Evolutionary conservation across 371 early-diverging fungal genomes (phyloP).

Genomic region (Batkoa obscura): DNA sequence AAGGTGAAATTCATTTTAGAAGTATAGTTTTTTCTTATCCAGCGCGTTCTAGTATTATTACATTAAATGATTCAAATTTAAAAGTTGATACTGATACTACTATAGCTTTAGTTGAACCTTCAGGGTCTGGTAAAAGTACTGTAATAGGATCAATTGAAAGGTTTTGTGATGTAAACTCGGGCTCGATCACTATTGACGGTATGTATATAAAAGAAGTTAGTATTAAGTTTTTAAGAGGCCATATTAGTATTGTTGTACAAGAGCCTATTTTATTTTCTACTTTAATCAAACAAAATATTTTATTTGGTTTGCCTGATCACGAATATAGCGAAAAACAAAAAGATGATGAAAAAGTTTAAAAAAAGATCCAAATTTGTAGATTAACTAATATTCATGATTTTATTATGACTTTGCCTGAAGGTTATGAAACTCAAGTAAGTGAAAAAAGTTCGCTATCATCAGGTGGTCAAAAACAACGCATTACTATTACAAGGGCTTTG

Average conservation of each 20-base stretch:
- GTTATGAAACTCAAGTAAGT: slow-evolving; percentile 47
- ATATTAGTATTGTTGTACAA: slow-evolving; percentile 67
- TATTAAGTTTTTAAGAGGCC: slow-evolving; percentile 46
- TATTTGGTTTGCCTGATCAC: slow-evolving; percentile 27
- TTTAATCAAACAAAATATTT: slow-evolving; percentile 58
- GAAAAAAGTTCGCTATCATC: slow-evolving; percentile 31
- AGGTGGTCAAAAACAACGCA: slow-evolving; percentile 35
- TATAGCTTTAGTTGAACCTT: slow-evolving; percentile 54
- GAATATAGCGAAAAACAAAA: slow-evolving; percentile 9
- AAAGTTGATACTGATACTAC: slow-evolving; percentile 46
- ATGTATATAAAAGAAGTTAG: slow-evolving; percentile 39
- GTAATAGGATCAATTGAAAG: slow-evolving; percentile 69
- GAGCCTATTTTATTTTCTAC: slow-evolving; percentile 73
- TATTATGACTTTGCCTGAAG: slow-evolving; percentile 44
- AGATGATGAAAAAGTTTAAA: slow-evolving; percentile 10
- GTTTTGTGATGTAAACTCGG: slow-evolving; percentile 56
- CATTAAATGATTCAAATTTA: slow-evolving; percentile 36
- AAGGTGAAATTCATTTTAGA: slow-evolving; percentile 48
- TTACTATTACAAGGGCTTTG: slow-evolving; percentile 56
- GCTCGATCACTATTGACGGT: slow-evolving; percentile 48
- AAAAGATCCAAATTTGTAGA: slow-evolving; percentile 30
- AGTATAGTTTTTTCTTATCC: slow-evolving; percentile 55
- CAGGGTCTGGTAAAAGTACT: slow-evolving; percentile 83
- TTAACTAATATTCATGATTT: slow-evolving; percentile 55
- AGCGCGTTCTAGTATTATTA: slow-evolving; percentile 43